Evolutionary conservation across 2,329 filamentous ascomycete species (phyloP).

Genomic region (Colletotrichum sidae): DNA sequence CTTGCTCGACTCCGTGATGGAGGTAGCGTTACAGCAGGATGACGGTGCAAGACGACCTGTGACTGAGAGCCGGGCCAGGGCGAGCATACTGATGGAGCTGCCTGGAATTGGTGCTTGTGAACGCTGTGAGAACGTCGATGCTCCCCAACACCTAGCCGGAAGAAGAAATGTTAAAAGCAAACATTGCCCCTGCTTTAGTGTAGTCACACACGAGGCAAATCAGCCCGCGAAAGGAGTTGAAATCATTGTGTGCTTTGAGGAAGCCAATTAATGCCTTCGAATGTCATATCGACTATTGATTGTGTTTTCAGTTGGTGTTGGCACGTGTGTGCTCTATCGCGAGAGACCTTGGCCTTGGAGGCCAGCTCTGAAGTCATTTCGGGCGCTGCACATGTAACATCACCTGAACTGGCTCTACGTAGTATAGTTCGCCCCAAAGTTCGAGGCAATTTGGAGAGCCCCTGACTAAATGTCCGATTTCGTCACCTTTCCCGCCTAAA

Average conservation of each 20-base stretch:
- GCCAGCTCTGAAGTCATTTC: not conserved
- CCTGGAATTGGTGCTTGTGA: slow-evolving; percentile 22
- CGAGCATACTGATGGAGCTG: slow-evolving; percentile 20
- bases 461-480: slow-evolving; percentile 12
- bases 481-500: not conserved
- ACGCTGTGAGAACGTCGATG: slow-evolving; percentile 31
- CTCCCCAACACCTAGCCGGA: slow-evolving; percentile 22
- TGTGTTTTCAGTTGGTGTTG: not conserved
- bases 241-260: not conserved
- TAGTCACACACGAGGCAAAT: slow-evolving; percentile 6
- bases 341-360: not conserved
- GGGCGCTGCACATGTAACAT: slow-evolving; percentile 6
- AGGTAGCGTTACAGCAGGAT: slow-evolving; percentile 12
- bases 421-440: not conserved
- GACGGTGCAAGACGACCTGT: slow-evolving; percentile 14
- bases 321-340: not conserved
- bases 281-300: not conserved
- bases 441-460: slow-evolving; percentile 3
- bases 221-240: not conserved
- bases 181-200: slow-evolving; percentile 32
- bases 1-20: not conserved
- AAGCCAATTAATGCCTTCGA: not conserved
- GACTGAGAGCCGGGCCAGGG: slow-evolving; percentile 7
- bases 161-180: slow-evolving; percentile 32
- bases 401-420: not conserved